phyloP scores from a whole-genome alignment of 1,139 yeast genomes.

The Yamadazyma mexicana region DNA sequence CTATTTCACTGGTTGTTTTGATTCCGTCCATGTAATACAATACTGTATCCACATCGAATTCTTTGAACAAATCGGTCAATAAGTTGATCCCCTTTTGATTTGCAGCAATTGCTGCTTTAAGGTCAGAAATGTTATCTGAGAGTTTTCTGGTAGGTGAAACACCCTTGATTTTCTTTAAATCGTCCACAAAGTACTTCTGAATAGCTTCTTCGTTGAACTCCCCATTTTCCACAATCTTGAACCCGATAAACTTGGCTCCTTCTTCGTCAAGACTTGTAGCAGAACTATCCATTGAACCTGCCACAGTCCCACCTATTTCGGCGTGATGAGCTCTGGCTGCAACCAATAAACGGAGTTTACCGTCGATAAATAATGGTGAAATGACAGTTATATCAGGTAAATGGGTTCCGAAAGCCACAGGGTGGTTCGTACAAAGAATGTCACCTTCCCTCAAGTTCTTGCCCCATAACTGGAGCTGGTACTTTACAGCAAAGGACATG shows the following conservation, averaged over 20 bases:
- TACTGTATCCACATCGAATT: conserved; percentile 51
- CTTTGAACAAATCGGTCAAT: conserved; percentile 47
- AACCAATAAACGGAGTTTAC: conserved; percentile 53
- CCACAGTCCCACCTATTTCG: conserved; percentile 65
- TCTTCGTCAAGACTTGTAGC: conserved; percentile 62
- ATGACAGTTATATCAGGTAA: conserved; percentile 23
- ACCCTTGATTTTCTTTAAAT: conserved; percentile 55
- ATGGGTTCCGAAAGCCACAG: conserved; percentile 22
- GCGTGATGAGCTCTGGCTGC: conserved; percentile 72
- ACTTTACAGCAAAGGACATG: conserved; percentile 22
- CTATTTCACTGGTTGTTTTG: conserved; percentile 57
- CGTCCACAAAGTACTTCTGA: conserved; percentile 45
- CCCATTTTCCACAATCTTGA: conserved; percentile 55
- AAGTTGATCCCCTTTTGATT: conserved; percentile 62
- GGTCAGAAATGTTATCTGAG: conserved; percentile 59
- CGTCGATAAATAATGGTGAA: conserved; percentile 24
- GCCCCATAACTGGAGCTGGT: conserved; percentile 19
- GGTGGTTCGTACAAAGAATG: conserved; percentile 21
- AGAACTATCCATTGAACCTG: conserved; percentile 68
- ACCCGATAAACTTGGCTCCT: conserved; percentile 60
- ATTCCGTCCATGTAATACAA: conserved; percentile 62
- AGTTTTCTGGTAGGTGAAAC: conserved; percentile 62
- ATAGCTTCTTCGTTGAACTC: conserved; percentile 55
- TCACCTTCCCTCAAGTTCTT: conserved; percentile 19
- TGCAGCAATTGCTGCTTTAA: conserved; percentile 69